Evolutionary conservation across 495 filamentous ascomycete genomes (phyloP), one percentile per base, ranked within the genome.

Genomic region (Lepraria neglecta): DNA sequence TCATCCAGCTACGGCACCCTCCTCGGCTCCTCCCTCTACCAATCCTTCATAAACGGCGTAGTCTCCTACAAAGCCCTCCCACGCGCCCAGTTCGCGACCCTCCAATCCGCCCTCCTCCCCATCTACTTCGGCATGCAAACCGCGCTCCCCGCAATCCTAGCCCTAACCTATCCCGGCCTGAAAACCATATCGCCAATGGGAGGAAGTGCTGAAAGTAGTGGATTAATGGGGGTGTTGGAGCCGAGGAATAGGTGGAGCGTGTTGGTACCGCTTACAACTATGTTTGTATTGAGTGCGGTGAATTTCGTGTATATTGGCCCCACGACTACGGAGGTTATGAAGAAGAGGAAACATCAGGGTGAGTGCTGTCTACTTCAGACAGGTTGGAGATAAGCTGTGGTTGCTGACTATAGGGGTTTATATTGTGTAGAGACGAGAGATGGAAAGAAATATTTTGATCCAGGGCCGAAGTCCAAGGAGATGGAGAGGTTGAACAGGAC

Each of bases 121-220:
- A 73, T 87, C 65, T 97, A 92, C 77, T 96, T 97, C 73, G 76
- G 81, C 28, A 72, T 96, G 47, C 92, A 96, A 76, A 83, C 88
- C 4, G 79, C 81, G 6, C 76, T 90, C 3, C 88, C 92, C 7
- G 71, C 84, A 15, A 65, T 90, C 21, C 75, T 96, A 10, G 85
- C 87, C n/a, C 69, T 95, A 58, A 97, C 92, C 40, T 92, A 87
- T 68, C 89, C 89, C 46, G 79, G 76, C 70, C 68, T 43, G 14
- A 28, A 30, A 45, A 45, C 43, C 30, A 43, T 30, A 63, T 57
- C 54, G 52, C 57, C 60, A 68, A 27, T 64, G 46, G 28, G 58
- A 42, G 46, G 44, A 0, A 46, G 62, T 4, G 31, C 35, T 0
- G n/a, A 30, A 30, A 35, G 67, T 44, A 73, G 73, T 9, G 77